Conservation (phyloP, 1,284 basidiomycete genomes). For the Sphaerobolus stellatus region DNA sequence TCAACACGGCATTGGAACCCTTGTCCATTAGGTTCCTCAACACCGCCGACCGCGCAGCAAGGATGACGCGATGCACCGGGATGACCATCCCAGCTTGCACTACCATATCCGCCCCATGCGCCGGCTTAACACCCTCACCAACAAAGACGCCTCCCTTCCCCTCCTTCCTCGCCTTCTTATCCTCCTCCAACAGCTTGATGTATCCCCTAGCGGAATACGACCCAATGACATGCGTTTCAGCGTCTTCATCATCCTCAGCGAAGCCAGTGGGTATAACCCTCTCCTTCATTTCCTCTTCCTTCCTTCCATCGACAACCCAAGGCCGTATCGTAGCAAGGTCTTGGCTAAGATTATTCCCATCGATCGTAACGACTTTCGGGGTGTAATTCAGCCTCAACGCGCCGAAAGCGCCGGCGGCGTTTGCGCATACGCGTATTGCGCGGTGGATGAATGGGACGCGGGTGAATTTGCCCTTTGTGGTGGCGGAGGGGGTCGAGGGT, state of each 20-base stretch:
- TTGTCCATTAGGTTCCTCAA: slow-evolving; percentile 49
- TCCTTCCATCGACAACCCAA: slow-evolving; percentile 49
- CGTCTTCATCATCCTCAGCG: background rate
- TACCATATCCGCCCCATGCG: slow-evolving; percentile 64
- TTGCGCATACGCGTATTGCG: slow-evolving; percentile 81
- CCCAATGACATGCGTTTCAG: slow-evolving; percentile 7
- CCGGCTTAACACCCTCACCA: slow-evolving; percentile 24
- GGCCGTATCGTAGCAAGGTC: slow-evolving; percentile 72
- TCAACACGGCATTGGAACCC: background rate
- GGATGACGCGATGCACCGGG: slow-evolving; percentile 66
- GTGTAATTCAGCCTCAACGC: slow-evolving; percentile 78
- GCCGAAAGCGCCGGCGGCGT: slow-evolving; percentile 87
- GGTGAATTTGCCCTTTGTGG: slow-evolving; percentile 79
- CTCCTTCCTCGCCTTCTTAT: slow-evolving; percentile 19
- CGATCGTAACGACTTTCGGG: slow-evolving; percentile 57
- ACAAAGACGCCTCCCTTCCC: slow-evolving; percentile 22
- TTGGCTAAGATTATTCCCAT: slow-evolving; percentile 62
- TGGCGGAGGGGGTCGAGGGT: slow-evolving; percentile 29
- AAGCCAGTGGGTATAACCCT: slow-evolving; percentile 34
- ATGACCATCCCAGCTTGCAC: slow-evolving; percentile 47
- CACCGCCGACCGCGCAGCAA: slow-evolving; percentile 58
- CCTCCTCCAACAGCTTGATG: slow-evolving; percentile 17
- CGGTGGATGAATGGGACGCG: slow-evolving; percentile 84
- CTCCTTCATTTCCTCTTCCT: slow-evolving; percentile 45
- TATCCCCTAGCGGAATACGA: slow-evolving; percentile 20